Percentiles rank a stretch among this genome's conserved stretches.
Evolutionary conservation across 805 yeast genomes (phyloP).

Genomic region (Schwanniomyces occidentalis): DNA sequence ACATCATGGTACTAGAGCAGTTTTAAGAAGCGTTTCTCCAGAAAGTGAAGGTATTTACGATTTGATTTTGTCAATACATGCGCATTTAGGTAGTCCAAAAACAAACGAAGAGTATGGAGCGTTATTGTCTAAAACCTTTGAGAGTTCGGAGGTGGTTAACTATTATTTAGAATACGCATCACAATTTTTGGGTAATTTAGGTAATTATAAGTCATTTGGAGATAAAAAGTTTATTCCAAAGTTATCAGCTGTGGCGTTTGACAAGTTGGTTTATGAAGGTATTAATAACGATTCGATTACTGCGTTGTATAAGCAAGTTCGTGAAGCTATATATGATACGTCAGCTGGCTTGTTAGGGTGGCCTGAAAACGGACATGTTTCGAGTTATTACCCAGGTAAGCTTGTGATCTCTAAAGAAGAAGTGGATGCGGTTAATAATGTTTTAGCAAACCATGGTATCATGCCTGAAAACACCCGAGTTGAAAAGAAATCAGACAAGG

Average conservation of each 20-base stretch:
- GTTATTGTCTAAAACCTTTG: slow-evolving; percentile 20
- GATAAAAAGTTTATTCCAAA: slow-evolving; percentile 83
- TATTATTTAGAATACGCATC: slow-evolving; percentile 71
- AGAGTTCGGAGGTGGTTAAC: slow-evolving; percentile 37
- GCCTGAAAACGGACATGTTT: slow-evolving; percentile 72
- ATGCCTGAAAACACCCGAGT: slow-evolving; percentile 83
- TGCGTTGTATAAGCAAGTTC: slow-evolving; percentile 43
- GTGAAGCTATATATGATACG: slow-evolving; percentile 52
- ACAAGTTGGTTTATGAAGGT: slow-evolving; percentile 42
- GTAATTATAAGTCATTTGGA: slow-evolving; percentile 85
- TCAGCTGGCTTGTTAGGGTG: slow-evolving; percentile 63
- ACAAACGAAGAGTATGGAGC: slow-evolving; percentile 40
- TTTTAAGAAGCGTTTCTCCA: slow-evolving; percentile 76
- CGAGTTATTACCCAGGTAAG: slow-evolving; percentile 64
- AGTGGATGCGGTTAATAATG: slow-evolving; percentile 64
- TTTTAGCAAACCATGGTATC: slow-evolving; percentile 60
- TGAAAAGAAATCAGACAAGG: slow-evolving; percentile 48
- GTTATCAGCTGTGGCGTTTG: slow-evolving; percentile 49
- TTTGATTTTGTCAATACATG: slow-evolving; percentile 61
- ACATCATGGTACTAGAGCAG: slow-evolving; percentile 80
- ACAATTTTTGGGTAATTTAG: slow-evolving; percentile 71
- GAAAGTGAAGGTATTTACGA: slow-evolving; percentile 79
- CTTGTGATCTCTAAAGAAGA: slow-evolving; percentile 53
- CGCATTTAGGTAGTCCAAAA: slow-evolving; percentile 45
- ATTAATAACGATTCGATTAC: slow-evolving; percentile 35